Evolutionary conservation across 768 basidiomycete genomes (phyloP).

Genomic region (Rhodocollybia butyracea): DNA sequence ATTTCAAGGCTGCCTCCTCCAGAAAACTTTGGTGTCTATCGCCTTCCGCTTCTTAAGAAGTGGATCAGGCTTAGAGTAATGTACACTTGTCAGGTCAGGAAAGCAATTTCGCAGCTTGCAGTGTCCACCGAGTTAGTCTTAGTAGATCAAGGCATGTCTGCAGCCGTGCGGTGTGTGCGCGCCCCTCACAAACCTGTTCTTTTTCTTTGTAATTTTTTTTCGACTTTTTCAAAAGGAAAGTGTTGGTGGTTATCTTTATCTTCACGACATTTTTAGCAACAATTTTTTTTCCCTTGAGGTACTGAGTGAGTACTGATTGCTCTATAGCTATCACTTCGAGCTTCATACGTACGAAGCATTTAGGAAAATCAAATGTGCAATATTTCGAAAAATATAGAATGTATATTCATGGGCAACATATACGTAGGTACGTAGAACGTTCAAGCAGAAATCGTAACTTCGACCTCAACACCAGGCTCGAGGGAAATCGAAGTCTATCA

Average conservation of each 20-base stretch:
- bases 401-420: neutral
- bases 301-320: too few relatives aligned
- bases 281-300: too few relatives aligned
- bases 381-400: too few relatives aligned
- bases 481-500: constrained; percentile 93
- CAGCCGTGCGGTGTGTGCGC: constrained; percentile 79
- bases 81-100: constrained; percentile 80
- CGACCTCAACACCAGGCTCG: constrained; percentile 99
- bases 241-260: too few relatives aligned
- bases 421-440: neutral
- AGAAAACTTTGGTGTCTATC: constrained; percentile 88
- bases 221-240: too few relatives aligned
- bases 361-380: too few relatives aligned
- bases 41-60: constrained; percentile 59
- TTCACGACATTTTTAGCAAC: too few relatives aligned
- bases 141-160: constrained; percentile 83
- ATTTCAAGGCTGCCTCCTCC: constrained; percentile 93
- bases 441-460: constrained; percentile 90
- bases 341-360: too few relatives aligned
- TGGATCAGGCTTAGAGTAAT: constrained; percentile 78
- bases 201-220: constrained; percentile 14
- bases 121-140: constrained; percentile 90
- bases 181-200: constrained; percentile 77
- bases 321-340: neutral
- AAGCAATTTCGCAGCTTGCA: constrained; percentile 91